Evolutionary conservation across 768 basidiomycete species (phyloP).

Genomic region (Omphalotus guepiniiformis): DNA sequence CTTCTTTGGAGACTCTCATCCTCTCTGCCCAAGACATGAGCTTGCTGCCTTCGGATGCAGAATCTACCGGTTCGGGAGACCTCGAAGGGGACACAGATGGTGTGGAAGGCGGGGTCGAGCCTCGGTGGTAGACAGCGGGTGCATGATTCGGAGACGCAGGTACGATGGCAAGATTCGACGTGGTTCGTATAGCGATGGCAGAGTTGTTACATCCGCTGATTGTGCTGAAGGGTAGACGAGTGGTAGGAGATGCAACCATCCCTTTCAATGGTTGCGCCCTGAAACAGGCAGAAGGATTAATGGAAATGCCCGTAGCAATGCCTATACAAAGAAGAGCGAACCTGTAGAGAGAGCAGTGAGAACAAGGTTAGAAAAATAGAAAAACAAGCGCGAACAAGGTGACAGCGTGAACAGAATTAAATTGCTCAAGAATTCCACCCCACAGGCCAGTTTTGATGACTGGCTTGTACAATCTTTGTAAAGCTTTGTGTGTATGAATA

Average conservation of each 20-base stretch:
- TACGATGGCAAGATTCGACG: constrained; percentile 2
- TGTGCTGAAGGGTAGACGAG: constrained; percentile 3
- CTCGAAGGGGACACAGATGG: constrained; percentile 24
- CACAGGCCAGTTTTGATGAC: constrained; percentile 23
- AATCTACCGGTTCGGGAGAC: constrained; percentile 19
- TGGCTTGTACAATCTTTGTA: constrained; percentile 40
- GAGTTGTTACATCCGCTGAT: constrained; percentile 2
- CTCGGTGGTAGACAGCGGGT: constrained; percentile 9
- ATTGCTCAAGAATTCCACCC: constrained; percentile 29
- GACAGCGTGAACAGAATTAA: constrained; percentile 52
- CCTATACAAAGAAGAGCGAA: constrained; percentile 68
- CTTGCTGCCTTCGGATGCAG: constrained; percentile 19
- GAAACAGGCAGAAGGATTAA: constrained; percentile 46
- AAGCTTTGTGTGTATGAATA: constrained; percentile 36
- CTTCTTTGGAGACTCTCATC: constrained; percentile 23
- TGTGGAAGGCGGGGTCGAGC: constrained; percentile 21
- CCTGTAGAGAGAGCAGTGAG: constrained; percentile 30
- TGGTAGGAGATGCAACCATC: background rate
- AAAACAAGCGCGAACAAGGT: constrained; percentile 51
- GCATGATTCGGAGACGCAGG: background rate
- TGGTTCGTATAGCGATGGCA: constrained; percentile 1
- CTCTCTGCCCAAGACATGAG: constrained; percentile 21
- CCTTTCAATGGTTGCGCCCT: constrained; percentile 14
- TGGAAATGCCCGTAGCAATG: constrained; percentile 53
- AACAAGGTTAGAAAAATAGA: constrained; percentile 11